phyloP scores from a whole-genome alignment of 352 stramenopile species.

The Hyaloperonospora arabidopsidis region DNA sequence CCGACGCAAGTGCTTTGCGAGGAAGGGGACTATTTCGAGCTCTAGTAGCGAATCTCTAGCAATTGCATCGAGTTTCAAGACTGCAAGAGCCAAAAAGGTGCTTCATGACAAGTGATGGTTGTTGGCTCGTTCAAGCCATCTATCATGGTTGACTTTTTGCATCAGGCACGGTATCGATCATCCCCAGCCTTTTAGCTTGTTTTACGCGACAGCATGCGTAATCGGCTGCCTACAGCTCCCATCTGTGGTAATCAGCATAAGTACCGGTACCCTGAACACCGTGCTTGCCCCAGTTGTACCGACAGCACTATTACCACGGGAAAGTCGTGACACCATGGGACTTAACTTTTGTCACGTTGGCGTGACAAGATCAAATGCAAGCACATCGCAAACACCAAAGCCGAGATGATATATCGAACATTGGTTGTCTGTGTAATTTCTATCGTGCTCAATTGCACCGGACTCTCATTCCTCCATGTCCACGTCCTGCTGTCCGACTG shows the following conservation, averaged over 20 bases:
- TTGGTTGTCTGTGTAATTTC: constrained; percentile 35
- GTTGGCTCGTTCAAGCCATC: constrained; percentile 18
- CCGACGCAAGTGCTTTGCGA: constrained; percentile 96
- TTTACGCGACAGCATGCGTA: constrained; percentile 61
- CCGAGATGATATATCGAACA: too few species aligned
- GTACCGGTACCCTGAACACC: constrained; percentile 35
- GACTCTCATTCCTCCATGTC: constrained; percentile 69
- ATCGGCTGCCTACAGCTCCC: constrained; percentile 65
- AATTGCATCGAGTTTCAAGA: constrained; percentile 60
- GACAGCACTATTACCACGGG: constrained; percentile 80
- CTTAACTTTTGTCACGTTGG: constrained; percentile 39
- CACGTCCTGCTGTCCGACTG: constrained; percentile 52
- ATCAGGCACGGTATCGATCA: constrained; percentile 42
- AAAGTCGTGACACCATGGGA: constrained; percentile 58
- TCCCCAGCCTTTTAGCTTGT: constrained; percentile 70
- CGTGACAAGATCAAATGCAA: too few species aligned
- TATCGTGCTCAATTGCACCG: constrained; percentile 19
- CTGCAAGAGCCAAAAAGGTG: constrained; percentile 51
- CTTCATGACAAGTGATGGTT: constrained; percentile 40
- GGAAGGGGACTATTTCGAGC: constrained; percentile 11
- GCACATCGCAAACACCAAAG: too few species aligned
- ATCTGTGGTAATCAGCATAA: constrained; percentile 59
- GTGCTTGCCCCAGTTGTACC: constrained; percentile 40
- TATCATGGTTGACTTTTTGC: constrained; percentile 42
- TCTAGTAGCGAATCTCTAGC: constrained; percentile 17